These are phyloP conservation scores for Austropuccinia psidii DNA, from an alignment of 1,284 basidiomycete species.

Conservation along the genomic window DNA sequence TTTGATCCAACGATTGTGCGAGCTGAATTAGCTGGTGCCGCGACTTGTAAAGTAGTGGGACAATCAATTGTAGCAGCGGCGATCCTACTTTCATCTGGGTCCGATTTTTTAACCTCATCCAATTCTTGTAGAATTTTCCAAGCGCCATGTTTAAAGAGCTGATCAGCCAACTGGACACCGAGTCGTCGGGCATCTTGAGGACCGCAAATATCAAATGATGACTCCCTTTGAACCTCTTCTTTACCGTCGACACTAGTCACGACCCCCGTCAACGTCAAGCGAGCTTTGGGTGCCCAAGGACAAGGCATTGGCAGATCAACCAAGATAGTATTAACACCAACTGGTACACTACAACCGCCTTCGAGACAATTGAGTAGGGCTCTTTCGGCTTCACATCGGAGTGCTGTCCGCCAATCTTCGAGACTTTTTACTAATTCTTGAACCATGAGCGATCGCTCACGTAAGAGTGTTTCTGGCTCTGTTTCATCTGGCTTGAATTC, in stretches of 20 bases:
- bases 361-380: constrained; percentile 78
- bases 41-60: constrained; percentile 2
- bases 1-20: constrained; percentile 21
- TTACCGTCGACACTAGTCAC: constrained; percentile 70
- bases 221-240: constrained; percentile 61
- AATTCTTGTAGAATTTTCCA: constrained; percentile 70
- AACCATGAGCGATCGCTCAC: constrained; percentile 48
- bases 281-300: constrained; percentile 45
- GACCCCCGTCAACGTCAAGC: constrained; percentile 63
- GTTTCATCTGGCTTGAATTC: constrained; percentile 52
- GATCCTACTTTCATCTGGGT: constrained; percentile 14
- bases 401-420: constrained; percentile 67
- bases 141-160: constrained; percentile 63
- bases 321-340: constrained; percentile 63
- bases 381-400: constrained; percentile 72
- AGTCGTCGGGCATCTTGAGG: constrained; percentile 60
- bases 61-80: constrained; percentile 15
- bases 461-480: background rate
- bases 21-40: constrained; percentile 25
- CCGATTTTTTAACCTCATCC: constrained; percentile 1
- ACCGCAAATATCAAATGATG: constrained; percentile 55
- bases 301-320: constrained; percentile 39
- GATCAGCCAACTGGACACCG: constrained; percentile 60
- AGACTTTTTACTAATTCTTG: constrained; percentile 59
- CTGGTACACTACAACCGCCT: constrained; percentile 94